Percentiles rank a stretch among this genome's conserved stretches.
Conservation (phyloP, 345 rosid genomes). For the Lepidium sativum region DNA sequence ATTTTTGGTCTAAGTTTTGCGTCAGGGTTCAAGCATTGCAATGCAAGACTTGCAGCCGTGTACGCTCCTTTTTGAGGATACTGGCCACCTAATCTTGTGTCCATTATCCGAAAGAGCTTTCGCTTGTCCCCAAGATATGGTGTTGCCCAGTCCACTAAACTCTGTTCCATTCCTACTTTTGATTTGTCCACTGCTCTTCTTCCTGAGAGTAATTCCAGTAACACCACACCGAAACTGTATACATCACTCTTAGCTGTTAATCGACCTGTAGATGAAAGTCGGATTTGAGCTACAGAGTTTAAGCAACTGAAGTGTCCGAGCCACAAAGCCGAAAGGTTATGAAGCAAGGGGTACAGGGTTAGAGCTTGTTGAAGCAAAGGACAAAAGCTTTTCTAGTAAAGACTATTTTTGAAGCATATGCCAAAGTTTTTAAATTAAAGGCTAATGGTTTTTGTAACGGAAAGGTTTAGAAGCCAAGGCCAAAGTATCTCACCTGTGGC, state of each 20-base stretch:
- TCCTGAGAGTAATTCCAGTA: constrained; percentile 85
- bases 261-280: constrained; percentile 50
- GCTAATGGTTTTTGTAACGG: neutral
- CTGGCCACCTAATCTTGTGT: constrained; percentile 89
- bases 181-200: constrained; percentile 82
- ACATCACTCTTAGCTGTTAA: constrained; percentile 92
- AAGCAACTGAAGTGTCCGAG: neutral
- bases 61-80: constrained; percentile 84
- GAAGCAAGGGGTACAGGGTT: too few relatives aligned
- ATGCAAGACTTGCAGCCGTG: constrained; percentile 72
- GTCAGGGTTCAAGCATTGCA: constrained; percentile 53
- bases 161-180: constrained; percentile 77
- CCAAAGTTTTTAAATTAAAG: neutral
- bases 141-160: constrained; percentile 89
- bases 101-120: constrained; percentile 87
- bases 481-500: constrained; percentile 64
- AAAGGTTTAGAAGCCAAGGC: neutral
- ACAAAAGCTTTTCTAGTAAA: neutral
- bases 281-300: neutral
- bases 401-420: neutral
- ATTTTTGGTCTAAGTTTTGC: constrained; percentile 76
- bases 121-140: constrained; percentile 84
- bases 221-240: constrained; percentile 92
- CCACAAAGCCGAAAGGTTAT: neutral
- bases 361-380: neutral